Conservation (phyloP, 2,329 filamentous ascomycete genomes). For the Daldinia eschscholtzii region DNA sequence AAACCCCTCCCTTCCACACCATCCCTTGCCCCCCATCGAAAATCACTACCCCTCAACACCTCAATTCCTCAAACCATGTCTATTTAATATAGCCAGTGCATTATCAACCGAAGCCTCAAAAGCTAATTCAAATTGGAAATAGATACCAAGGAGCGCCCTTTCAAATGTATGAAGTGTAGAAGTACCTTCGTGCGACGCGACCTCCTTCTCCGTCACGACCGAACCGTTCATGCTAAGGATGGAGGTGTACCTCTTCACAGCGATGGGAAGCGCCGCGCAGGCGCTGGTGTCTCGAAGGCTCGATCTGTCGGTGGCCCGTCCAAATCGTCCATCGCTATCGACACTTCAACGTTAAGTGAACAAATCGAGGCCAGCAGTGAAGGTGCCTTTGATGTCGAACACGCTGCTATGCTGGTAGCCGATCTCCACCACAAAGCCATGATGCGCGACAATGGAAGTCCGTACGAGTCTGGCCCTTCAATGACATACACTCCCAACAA, state of each 20-base stretch:
- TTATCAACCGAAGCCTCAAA: conserved; percentile 8
- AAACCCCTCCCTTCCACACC: conserved; percentile 46
- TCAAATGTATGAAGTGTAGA: conserved; percentile 98
- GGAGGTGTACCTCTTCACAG: conserved; percentile 93
- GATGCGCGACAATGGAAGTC: conserved; percentile 69
- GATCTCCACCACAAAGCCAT: conserved; percentile 97
- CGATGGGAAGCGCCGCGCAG: conserved; percentile 88
- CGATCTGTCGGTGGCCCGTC: conserved; percentile 73
- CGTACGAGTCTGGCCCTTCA: conserved; percentile 69
- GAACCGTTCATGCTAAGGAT: conserved; percentile 98
- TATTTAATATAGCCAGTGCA: conserved; percentile 28
- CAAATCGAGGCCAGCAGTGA: conserved; percentile 93
- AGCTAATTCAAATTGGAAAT: conserved; percentile 51
- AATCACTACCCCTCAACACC: conserved; percentile 37
- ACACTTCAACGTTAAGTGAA: conserved; percentile 83
- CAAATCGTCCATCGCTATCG: conserved; percentile 84
- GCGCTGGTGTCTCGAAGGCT: conserved; percentile 68
- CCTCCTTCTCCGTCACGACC: conserved; percentile 94
- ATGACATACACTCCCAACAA: conserved; percentile 80
- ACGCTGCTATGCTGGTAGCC: conserved; percentile 97
- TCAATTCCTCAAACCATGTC: conserved; percentile 10
- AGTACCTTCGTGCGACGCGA: conserved; percentile 99
- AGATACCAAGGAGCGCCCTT: conserved; percentile 99
- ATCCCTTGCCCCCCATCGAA: conserved; percentile 25
- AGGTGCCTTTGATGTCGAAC: conserved; percentile 94